Percentiles rank a stretch among this genome's conserved stretches.
phyloP scores from a whole-genome alignment of 768 basidiomycete genomes.

The Leccinum subtestaceum region DNA sequence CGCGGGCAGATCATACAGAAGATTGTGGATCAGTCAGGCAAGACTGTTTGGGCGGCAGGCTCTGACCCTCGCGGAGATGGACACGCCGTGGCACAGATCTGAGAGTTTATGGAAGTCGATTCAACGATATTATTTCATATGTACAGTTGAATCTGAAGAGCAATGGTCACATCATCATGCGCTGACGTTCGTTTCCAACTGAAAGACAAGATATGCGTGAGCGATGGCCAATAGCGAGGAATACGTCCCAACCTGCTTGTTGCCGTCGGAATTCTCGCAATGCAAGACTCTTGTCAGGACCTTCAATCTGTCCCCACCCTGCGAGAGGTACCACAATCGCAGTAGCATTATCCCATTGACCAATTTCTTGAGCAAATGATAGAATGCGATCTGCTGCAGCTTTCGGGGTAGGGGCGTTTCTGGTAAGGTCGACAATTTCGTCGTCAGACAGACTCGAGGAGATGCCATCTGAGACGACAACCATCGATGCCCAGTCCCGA shows the following conservation, averaged over 20 bases:
- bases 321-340: conserved; percentile 87
- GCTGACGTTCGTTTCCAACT: conserved; percentile 59
- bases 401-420: conserved; percentile 67
- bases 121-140: conserved; percentile 2
- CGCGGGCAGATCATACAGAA: conserved; percentile 91
- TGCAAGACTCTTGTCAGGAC: conserved; percentile 78
- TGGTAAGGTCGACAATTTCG: conserved; percentile 88
- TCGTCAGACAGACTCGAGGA: conserved; percentile 89
- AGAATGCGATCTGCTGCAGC: conserved; percentile 81
- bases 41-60: conserved; percentile 91
- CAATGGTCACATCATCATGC: conserved; percentile 51
- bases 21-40: conserved; percentile 60
- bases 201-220: conserved; percentile 6
- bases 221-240: neutral
- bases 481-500: conserved; percentile 78
- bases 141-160: neutral
- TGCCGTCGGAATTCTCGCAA: conserved; percentile 75
- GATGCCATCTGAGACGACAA: conserved; percentile 91
- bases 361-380: conserved; percentile 82
- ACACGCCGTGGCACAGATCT: conserved; percentile 84
- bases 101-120: conserved; percentile 11
- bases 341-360: conserved; percentile 85
- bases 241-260: conserved; percentile 50
- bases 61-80: conserved; percentile 89
- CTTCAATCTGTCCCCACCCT: conserved; percentile 84